Evolutionary conservation across 495 filamentous ascomycete genomes (phyloP).

Genomic region (Rhypophila decipiens): DNA sequence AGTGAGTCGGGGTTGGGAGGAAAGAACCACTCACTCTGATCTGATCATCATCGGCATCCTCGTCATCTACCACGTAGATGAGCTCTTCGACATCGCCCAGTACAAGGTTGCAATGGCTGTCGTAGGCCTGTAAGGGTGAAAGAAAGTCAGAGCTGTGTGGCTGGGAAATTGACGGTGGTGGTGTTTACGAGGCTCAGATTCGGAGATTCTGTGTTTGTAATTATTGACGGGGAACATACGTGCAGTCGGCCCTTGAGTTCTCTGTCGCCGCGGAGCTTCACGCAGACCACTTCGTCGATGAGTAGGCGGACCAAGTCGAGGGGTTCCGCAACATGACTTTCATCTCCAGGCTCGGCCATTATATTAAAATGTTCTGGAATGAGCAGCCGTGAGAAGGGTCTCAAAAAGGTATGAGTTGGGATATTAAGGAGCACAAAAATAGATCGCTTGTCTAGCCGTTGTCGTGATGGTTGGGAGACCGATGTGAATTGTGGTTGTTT

Average conservation of each 20-base stretch:
- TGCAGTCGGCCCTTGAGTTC: slow-evolving; percentile 93
- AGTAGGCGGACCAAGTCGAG: slow-evolving; percentile 92
- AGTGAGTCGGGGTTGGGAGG: not conserved
- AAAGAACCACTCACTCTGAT: slow-evolving; percentile 26
- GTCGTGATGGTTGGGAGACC: no score
- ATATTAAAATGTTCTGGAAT: not conserved
- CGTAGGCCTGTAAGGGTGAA: slow-evolving; percentile 67
- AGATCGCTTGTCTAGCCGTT: no score
- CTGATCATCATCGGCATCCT: slow-evolving; percentile 59
- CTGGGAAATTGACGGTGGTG: no score
- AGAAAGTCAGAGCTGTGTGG: no score
- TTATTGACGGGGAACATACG: no score
- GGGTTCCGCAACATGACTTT: slow-evolving; percentile 67
- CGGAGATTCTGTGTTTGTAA: no score
- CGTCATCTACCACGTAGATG: slow-evolving; percentile 86
- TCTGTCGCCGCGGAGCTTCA: slow-evolving; percentile 90
- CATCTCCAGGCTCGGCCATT: slow-evolving; percentile 72
- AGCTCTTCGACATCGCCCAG: slow-evolving; percentile 97
- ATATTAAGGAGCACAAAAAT: no score
- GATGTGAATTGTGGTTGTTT: no score
- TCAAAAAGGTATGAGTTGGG: no score
- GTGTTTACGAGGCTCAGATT: no score
- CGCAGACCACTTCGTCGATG: slow-evolving; percentile 92
- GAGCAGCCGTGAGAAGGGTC: not conserved
- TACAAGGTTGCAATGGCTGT: slow-evolving; percentile 98